Percentiles rank a stretch among this genome's conserved stretches.
phyloP scores from a whole-genome alignment of 2,329 filamentous ascomycete species.

The Monosporascus sp. region DNA sequence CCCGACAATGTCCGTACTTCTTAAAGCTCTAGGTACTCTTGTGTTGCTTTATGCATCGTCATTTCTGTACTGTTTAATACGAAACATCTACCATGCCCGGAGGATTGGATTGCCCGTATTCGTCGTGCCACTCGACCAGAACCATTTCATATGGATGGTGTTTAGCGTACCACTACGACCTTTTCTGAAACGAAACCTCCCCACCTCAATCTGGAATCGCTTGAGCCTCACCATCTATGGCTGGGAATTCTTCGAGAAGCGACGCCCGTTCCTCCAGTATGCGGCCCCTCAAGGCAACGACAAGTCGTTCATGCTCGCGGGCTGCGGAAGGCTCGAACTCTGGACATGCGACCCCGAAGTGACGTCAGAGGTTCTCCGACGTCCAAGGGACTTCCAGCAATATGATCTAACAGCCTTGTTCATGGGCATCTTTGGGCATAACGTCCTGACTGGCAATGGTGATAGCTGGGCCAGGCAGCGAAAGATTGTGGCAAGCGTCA shows the following conservation, averaged over 20 bases:
- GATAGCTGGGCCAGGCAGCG: slow-evolving; percentile 22
- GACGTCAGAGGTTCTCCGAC: neutral
- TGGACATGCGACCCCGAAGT: neutral
- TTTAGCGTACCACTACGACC: no score
- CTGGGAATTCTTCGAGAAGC: neutral
- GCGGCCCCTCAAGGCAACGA: neutral
- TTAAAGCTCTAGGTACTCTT: no score
- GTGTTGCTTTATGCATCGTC: no score
- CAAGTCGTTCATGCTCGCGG: neutral
- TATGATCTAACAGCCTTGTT: no score
- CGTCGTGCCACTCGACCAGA: no score
- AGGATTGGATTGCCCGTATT: no score
- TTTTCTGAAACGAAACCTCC: neutral
- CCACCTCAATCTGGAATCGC: neutral
- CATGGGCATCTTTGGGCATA: no score
- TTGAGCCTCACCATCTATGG: neutral
- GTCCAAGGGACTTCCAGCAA: neutral
- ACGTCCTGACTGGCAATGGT: no score
- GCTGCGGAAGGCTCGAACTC: neutral
- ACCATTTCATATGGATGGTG: no score
- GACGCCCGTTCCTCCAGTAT: neutral
- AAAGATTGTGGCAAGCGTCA: slow-evolving; percentile 22
- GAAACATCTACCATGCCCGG: no score
- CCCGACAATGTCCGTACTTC: no score
- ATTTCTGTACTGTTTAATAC: no score